These are phyloP conservation scores for Boletus sp. DNA, from an alignment of 768 basidiomycete genomes.

Conservation along the genomic window DNA sequence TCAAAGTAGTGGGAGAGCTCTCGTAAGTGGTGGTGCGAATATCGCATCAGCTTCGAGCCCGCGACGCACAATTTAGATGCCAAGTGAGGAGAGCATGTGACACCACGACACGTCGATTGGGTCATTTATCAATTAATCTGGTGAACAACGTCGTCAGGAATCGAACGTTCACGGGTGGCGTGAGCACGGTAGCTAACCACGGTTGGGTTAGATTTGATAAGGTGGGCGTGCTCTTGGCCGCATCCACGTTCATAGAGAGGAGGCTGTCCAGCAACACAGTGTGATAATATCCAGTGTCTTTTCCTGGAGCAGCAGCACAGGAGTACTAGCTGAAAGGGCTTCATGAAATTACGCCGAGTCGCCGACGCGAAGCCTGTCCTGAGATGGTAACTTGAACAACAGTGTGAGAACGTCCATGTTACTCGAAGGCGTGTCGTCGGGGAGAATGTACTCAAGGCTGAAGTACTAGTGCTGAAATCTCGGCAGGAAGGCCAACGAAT, in stretches of 20 bases:
- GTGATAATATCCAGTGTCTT: slow-evolving; percentile 4
- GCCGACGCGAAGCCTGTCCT: not conserved
- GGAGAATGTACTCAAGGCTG: not conserved
- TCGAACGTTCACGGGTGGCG: not conserved
- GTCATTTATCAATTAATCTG: not conserved
- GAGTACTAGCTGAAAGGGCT: not conserved
- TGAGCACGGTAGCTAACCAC: not conserved
- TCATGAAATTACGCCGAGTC: not conserved
- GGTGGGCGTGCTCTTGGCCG: not conserved
- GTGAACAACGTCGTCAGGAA: not conserved
- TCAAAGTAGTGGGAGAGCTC: slow-evolving; percentile 15
- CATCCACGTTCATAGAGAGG: not conserved
- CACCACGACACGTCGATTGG: not conserved
- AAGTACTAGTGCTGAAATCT: not conserved
- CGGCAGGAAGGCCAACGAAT: too few relatives aligned
- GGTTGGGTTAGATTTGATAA: not conserved
- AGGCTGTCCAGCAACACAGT: slow-evolving; percentile 6
- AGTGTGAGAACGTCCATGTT: slow-evolving; percentile 16
- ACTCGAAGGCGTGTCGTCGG: not conserved
- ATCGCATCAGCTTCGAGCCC: not conserved
- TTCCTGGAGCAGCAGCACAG: not conserved
- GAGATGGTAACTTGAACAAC: slow-evolving; percentile 18
- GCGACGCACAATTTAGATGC: not conserved
- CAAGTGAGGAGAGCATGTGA: not conserved
- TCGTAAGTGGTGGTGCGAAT: slow-evolving; percentile 18